These are phyloP conservation scores for Ophiognomonia clavigignenti-juglandacearum DNA, from an alignment of 2,329 filamentous ascomycete genomes.

Conservation along the genomic window DNA sequence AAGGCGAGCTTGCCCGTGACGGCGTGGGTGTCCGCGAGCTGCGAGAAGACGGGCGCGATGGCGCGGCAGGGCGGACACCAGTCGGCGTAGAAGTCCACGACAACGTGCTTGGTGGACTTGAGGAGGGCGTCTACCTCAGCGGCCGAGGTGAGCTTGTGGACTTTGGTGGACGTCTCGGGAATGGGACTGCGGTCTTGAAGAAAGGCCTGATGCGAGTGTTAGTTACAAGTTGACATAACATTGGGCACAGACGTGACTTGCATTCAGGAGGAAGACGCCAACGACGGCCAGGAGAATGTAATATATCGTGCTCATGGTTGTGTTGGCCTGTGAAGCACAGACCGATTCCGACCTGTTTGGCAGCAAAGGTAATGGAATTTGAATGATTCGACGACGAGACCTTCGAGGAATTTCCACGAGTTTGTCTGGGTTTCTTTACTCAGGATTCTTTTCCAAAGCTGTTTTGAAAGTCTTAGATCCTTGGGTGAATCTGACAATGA, in stretches of 20 bases:
- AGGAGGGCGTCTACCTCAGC: slow-evolving; percentile 33
- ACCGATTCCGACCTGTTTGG: no score
- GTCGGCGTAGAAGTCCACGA: slow-evolving; percentile 45
- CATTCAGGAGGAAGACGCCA: slow-evolving; percentile 10
- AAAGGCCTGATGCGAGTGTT: slow-evolving; percentile 8
- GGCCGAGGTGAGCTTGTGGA: slow-evolving; percentile 27
- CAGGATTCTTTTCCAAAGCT: no score
- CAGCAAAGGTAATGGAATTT: no score
- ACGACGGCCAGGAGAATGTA: slow-evolving; percentile 7
- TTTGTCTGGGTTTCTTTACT: no score
- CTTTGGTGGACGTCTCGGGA: slow-evolving; percentile 34
- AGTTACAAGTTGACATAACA: no score
- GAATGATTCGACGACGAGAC: no score
- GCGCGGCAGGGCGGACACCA: slow-evolving; percentile 47
- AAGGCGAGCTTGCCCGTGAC: slow-evolving; percentile 39
- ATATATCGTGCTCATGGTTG: slow-evolving; percentile 9
- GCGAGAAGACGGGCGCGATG: slow-evolving; percentile 40
- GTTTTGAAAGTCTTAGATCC: no score
- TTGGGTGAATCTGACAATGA: no score
- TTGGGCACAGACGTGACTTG: slow-evolving; percentile 7
- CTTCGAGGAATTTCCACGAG: no score
- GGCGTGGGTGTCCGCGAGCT: slow-evolving; percentile 35
- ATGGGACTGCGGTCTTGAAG: slow-evolving; percentile 28
- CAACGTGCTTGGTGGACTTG: slow-evolving; percentile 34
- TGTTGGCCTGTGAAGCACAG: no score